Evolutionary conservation across 352 stramenopile species (phyloP), one percentile per base, ranked within the genome.

Genomic region (Pythium angustatum): DNA sequence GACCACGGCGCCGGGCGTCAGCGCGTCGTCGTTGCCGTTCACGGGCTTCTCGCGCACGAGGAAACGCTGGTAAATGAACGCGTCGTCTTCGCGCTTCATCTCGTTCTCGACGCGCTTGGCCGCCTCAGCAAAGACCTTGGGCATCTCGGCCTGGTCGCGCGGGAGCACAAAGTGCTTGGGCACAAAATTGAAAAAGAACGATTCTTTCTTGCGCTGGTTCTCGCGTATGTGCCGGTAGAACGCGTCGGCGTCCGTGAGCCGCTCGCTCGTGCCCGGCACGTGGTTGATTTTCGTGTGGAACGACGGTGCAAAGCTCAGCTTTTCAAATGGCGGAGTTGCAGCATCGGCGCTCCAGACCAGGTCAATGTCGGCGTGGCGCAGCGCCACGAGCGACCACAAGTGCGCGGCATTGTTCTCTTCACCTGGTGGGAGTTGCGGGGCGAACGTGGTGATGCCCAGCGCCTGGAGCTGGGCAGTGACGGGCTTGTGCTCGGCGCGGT

Each of bases 141-240:
- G 64, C 40, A 93, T 72, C 47, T 71, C 45, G n/a, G 43, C 73
- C 19, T 78, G 50, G 45, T 91, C 83, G 12, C 78, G 74, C 21
- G 86, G 86, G n/a, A 95, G 73, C 53, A 81, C 71, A 30, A 77
- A 88, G 54, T 87, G 71, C 7, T 41, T 24, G 7, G 86, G 84
- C 58, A 86, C 68, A 55, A 85, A 93, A 56, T 88, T 70, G 52
- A 87, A 95, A 55, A 79, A 81, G 61, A 79, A 90, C 58, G 82
- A 85, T n/a, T 71, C 70, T 27, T 88, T 75, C 31, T 72, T 74
- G 56, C 75, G 64, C 66, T 90, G 73, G 56, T 70, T 75, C 52
- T 61, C 51, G 30, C 59, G 26, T 26, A 91, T 63, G 59, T 93
- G 80, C 26, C 77, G 62, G 38, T 67, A 56, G 17, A 93, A 72